Evolutionary conservation across 148 eudicot genomes (phyloP), one percentile per base, ranked within the genome.

Genomic region (Amaranthus hypochondriacus): DNA sequence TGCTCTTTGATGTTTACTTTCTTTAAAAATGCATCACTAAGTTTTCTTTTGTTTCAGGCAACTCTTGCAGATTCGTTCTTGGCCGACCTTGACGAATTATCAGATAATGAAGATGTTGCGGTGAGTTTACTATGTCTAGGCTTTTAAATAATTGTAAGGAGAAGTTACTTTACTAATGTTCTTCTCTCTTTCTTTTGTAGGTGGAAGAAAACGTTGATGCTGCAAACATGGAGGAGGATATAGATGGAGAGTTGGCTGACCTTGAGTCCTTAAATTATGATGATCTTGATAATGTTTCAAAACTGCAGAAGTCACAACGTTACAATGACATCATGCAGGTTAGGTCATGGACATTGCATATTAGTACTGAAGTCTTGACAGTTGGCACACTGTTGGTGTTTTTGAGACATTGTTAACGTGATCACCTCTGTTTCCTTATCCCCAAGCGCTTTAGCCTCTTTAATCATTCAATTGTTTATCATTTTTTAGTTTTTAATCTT

Each of bases 21-120:
- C 21, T 11, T 53, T 5, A 2, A 2, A 4, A 68, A 39, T 58
- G 50, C 49, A 51, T 56, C 42, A 56, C 57, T 63, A 57, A 64
- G 4, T 47, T 48, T 59, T 53, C 10, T 79, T 6, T 62, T 64
- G 56, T 75, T 79, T 15, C 86, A 94, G 98, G 93, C 98, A 66
- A 89, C 97, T 64, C 87, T 94, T 67, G 88, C 87, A 67, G 98
- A 94, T 90, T 91, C 98, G 39, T 94, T 94, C 81, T 77, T 94
- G 77, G 98, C 98, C 2, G 98, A 94, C 84, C 96, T 94, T 8
- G 98, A 94, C 67, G 98, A 94, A 9, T 85, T 94, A 73, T 94
- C 98, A 3, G 98, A 94, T 80, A 89, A 89, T 78, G 97, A 94
- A 81, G 90, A 85, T 65, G 60, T 77, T 73, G 61, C 69, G 81